phyloP scores from a whole-genome alignment of 257 asterid species.

The Avicennia marina region DNA sequence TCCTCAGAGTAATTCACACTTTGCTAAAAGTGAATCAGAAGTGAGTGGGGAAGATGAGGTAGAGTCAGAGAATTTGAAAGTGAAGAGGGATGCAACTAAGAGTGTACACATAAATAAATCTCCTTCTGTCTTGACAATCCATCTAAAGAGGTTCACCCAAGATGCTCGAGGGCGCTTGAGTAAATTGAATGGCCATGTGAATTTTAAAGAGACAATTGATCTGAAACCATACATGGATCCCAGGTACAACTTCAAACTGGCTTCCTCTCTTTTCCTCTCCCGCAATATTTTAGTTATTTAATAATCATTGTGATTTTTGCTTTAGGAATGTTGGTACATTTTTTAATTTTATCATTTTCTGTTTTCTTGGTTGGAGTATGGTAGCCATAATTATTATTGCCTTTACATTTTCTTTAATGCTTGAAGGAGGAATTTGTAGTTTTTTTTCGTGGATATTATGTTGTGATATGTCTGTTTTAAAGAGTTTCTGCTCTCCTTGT shows the following conservation, averaged over 20 bases:
- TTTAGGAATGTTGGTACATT: too few relatives aligned
- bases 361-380: not conserved
- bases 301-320: too few relatives aligned
- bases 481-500: too few relatives aligned
- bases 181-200: slow-evolving; percentile 83
- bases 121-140: slow-evolving; percentile 76
- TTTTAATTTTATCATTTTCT: too few relatives aligned
- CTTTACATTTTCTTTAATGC: too few relatives aligned
- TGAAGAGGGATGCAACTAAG: slow-evolving; percentile 86
- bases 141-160: slow-evolving; percentile 84
- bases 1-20: slow-evolving; percentile 14
- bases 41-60: slow-evolving; percentile 36
- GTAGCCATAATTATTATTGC: too few relatives aligned
- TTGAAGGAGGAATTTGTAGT: too few relatives aligned
- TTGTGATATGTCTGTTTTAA: too few relatives aligned
- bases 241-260: slow-evolving; percentile 53
- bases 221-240: slow-evolving; percentile 67
- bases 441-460: too few relatives aligned
- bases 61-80: slow-evolving; percentile 50
- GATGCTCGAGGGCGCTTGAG: slow-evolving; percentile 84
- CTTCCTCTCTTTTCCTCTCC: slow-evolving; percentile 10
- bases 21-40: slow-evolving; percentile 33
- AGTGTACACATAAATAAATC: slow-evolving; percentile 60
- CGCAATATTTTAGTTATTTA: too few relatives aligned
- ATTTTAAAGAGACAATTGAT: slow-evolving; percentile 56